Percentiles rank a stretch among this genome's conserved stretches.
phyloP scores from a whole-genome alignment of 2,329 filamentous ascomycete species.

The Nemania sp. region DNA sequence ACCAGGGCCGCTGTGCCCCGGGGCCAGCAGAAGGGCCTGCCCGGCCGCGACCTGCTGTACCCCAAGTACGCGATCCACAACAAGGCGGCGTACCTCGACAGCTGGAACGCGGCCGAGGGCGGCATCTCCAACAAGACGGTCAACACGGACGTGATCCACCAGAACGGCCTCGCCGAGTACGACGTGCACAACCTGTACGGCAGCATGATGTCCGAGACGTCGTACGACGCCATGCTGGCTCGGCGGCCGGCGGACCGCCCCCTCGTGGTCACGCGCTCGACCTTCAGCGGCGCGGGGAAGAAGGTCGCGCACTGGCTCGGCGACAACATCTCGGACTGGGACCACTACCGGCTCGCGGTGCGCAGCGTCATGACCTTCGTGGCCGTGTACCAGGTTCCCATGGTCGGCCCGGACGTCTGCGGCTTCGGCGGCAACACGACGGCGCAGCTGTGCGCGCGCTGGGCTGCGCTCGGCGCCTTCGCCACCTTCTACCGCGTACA shows the following conservation, averaged over 20 bases:
- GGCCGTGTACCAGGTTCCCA: slow-evolving; percentile 69
- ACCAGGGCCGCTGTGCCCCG: slow-evolving; percentile 31
- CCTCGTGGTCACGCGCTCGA: slow-evolving; percentile 75
- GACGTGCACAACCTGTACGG: slow-evolving; percentile 81
- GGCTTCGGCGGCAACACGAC: slow-evolving; percentile 72
- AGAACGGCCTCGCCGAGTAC: slow-evolving; percentile 69
- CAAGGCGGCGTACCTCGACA: slow-evolving; percentile 53
- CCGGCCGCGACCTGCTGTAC: slow-evolving; percentile 65
- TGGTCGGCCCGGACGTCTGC: slow-evolving; percentile 76
- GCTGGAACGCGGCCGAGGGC: slow-evolving; percentile 49
- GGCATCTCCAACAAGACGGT: slow-evolving; percentile 63
- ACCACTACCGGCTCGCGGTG: slow-evolving; percentile 63
- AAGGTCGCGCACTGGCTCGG: slow-evolving; percentile 67
- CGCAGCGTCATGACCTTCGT: slow-evolving; percentile 63
- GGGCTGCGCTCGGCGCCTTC: slow-evolving; percentile 75
- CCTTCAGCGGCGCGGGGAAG: slow-evolving; percentile 71
- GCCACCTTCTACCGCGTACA: slow-evolving; percentile 78
- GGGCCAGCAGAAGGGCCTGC: slow-evolving; percentile 59
- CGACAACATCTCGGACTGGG: slow-evolving; percentile 62
- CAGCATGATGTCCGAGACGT: slow-evolving; percentile 72
- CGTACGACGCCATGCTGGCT: slow-evolving; percentile 66
- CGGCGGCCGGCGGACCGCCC: slow-evolving; percentile 68
- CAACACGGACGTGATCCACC: slow-evolving; percentile 69
- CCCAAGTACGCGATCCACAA: slow-evolving; percentile 71
- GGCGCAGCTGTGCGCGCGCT: slow-evolving; percentile 73